Conservation (phyloP, 2,329 filamentous ascomycete genomes). For the Camillea tinctor region DNA sequence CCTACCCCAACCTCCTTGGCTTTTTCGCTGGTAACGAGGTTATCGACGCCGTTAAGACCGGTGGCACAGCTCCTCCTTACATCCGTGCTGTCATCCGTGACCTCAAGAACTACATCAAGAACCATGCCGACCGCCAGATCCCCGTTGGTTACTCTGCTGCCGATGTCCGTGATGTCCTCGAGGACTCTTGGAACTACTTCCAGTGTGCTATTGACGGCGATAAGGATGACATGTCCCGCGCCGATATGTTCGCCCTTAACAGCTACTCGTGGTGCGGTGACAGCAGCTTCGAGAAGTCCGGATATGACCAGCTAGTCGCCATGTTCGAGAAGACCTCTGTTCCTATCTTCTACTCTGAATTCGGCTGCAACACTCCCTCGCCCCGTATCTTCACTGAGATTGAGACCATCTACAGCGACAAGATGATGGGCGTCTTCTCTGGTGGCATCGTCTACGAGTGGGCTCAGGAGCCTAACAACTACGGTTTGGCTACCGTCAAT, state of each 20-base stretch:
- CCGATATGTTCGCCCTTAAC: constrained; percentile 77
- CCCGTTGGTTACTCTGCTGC: constrained; percentile 81
- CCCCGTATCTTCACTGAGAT: constrained; percentile 78
- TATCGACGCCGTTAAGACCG: constrained; percentile 64
- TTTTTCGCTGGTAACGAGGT: constrained; percentile 82
- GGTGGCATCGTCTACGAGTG: constrained; percentile 83
- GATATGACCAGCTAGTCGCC: constrained; percentile 61
- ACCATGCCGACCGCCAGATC: constrained; percentile 64
- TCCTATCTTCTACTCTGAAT: constrained; percentile 81
- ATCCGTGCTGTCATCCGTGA: constrained; percentile 74
- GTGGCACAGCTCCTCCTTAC: constrained; percentile 64
- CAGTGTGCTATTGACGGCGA: constrained; percentile 60
- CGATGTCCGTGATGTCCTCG: constrained; percentile 70
- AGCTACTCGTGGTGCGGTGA: constrained; percentile 72
- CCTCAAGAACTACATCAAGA: constrained; percentile 77
- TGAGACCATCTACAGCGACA: constrained; percentile 64
- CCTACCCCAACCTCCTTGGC: constrained; percentile 64
- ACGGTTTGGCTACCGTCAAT: constrained; percentile 63
- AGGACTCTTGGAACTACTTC: constrained; percentile 75
- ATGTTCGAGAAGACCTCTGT: constrained; percentile 66
- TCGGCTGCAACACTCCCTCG: constrained; percentile 71
- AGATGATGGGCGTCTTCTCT: constrained; percentile 69
- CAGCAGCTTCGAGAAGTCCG: constrained; percentile 60
- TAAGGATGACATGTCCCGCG: constrained; percentile 58
- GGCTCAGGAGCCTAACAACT: constrained; percentile 67